A percentile compares a stretch with the other conserved stretches of the same genome.
Evolutionary conservation across 345 rosid species (phyloP).

Genomic region (Eucalyptus decipiens): DNA sequence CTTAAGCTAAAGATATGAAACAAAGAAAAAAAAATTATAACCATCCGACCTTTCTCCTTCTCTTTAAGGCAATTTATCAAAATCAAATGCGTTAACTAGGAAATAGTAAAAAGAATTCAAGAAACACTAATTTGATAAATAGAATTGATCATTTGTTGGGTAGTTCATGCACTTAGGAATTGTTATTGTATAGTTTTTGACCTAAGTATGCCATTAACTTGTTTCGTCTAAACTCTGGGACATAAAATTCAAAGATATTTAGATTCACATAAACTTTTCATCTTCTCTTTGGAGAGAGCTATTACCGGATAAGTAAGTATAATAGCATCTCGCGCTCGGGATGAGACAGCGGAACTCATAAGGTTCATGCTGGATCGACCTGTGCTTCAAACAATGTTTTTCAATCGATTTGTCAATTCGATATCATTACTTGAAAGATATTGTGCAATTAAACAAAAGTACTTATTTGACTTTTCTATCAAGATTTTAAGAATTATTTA

Average conservation of each 20-base stretch:
- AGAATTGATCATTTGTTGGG: background rate
- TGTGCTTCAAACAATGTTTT: too few species aligned
- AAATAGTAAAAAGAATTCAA: background rate
- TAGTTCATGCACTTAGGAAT: background rate
- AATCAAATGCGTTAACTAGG: background rate
- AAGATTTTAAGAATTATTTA: background rate
- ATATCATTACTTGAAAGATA: too few species aligned
- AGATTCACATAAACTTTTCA: accelerated
- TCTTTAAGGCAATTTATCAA: background rate
- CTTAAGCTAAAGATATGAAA: background rate
- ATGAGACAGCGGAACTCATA: accelerated
- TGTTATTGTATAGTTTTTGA: background rate
- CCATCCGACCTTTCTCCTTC: background rate
- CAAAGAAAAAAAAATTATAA: background rate
- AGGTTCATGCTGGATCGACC: too few species aligned
- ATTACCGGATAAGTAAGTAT: too few species aligned
- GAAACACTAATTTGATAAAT: background rate
- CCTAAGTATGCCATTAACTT: too few species aligned
- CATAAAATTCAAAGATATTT: too few species aligned
- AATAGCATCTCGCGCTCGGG: accelerated
- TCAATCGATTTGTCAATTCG: accelerated
- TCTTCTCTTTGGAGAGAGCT: accelerated
- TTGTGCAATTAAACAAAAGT: background rate
- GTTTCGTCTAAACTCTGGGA: accelerated
- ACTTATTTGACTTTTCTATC: background rate